phyloP scores from a whole-genome alignment of 148 eudicot species.

The Diospyros kaki region DNA sequence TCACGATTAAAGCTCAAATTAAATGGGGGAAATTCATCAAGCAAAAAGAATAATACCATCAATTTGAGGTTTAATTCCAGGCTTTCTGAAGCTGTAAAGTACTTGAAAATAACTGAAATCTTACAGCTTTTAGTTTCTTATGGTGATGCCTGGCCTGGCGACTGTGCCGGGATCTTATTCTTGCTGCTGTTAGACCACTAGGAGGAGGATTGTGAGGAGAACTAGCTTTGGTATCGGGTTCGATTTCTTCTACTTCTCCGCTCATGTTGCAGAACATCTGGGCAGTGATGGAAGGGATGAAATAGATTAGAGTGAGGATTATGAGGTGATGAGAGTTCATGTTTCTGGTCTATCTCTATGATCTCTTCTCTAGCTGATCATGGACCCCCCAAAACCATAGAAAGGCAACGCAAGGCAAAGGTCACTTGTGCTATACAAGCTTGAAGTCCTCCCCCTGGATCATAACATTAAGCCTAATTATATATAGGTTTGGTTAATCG shows the following conservation, averaged over 20 bases:
- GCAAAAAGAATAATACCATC: too few species aligned
- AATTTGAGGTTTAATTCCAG: too few species aligned
- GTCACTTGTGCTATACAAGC: too few species aligned
- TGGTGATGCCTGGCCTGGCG: neutral
- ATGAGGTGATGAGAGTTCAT: neutral
- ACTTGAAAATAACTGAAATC: neutral
- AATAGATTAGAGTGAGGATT: neutral
- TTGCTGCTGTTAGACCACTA: neutral
- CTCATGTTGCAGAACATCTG: neutral
- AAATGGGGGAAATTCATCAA: too few species aligned
- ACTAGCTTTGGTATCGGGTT: neutral
- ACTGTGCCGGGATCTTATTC: neutral
- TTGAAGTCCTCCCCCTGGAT: neutral
- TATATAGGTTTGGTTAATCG: too few species aligned
- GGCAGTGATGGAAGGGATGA: neutral
- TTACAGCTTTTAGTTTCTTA: neutral
- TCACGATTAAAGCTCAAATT: too few species aligned
- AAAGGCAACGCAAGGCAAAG: too few species aligned
- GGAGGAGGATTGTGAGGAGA: neutral
- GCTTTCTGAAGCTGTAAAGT: too few species aligned
- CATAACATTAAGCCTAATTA: neutral
- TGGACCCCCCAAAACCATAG: neutral
- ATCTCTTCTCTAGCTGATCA: neutral
- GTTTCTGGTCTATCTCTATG: neutral
- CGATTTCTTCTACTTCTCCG: neutral